Conservation (phyloP, 1,284 basidiomycete species). For the Fomes fomentarius region DNA sequence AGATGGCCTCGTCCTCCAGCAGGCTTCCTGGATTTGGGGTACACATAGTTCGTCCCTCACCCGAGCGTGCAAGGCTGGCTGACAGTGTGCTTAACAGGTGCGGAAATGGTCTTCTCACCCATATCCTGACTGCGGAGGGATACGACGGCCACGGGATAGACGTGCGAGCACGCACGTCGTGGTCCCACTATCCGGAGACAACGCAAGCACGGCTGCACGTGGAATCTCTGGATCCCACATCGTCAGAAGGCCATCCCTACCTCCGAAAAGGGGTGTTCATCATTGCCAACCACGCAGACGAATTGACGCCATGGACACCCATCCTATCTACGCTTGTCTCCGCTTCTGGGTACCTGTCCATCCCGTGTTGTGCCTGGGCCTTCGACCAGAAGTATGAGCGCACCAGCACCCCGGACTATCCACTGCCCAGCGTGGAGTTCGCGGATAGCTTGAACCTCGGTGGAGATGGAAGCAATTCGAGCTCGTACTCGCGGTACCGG, state of each 20-base stretch:
- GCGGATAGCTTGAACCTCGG: constrained; percentile 59
- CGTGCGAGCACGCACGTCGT: constrained; percentile 69
- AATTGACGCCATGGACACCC: constrained; percentile 90
- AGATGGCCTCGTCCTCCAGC: constrained; percentile 77
- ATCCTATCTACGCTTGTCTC: constrained; percentile 64
- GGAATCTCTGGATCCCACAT: constrained; percentile 66
- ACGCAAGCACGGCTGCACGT: constrained; percentile 66
- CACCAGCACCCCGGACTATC: constrained; percentile 41
- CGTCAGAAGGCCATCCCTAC: constrained; percentile 23
- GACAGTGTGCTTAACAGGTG: constrained; percentile 53
- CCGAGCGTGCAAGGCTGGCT: not conserved
- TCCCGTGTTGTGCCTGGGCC: constrained; percentile 89
- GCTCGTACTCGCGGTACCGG: constrained; percentile 79
- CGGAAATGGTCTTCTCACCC: constrained; percentile 88
- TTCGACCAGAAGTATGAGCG: constrained; percentile 70
- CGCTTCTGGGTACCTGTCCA: constrained; percentile 81
- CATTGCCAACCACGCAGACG: constrained; percentile 96
- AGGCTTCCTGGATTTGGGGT: constrained; percentile 92
- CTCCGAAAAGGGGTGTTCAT: constrained; percentile 65
- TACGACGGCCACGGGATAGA: constrained; percentile 87
- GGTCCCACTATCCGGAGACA: constrained; percentile 70
- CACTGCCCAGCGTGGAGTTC: constrained; percentile 42
- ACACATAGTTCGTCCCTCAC: constrained; percentile 11
- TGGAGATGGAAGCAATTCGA: constrained; percentile 54
- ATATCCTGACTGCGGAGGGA: constrained; percentile 84